Evolutionary conservation across 768 basidiomycete genomes (phyloP).

Genomic region (Sarcodon sp.): DNA sequence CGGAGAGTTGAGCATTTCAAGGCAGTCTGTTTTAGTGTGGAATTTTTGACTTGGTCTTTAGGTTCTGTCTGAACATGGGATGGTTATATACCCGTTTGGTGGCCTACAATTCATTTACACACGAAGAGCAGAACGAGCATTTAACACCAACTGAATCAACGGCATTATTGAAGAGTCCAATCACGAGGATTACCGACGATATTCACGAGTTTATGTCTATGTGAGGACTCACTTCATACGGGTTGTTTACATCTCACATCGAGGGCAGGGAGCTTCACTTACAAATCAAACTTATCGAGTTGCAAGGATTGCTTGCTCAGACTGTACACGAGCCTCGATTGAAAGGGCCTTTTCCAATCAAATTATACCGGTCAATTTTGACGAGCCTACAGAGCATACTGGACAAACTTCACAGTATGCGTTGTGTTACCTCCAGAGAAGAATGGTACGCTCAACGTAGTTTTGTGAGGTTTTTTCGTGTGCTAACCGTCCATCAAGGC

Average conservation of each 20-base stretch:
- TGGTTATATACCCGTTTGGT: slow-evolving; percentile 93
- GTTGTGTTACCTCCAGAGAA: slow-evolving; percentile 91
- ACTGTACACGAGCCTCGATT: slow-evolving; percentile 88
- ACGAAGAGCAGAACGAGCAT: slow-evolving; percentile 22
- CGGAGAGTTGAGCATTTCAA: slow-evolving; percentile 48
- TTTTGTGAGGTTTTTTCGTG: slow-evolving; percentile 5
- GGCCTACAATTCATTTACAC: slow-evolving; percentile 68
- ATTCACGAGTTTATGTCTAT: slow-evolving; percentile 88
- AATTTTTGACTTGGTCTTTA: slow-evolving; percentile 16
- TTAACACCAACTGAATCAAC: slow-evolving; percentile 14
- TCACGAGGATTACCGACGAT: slow-evolving; percentile 41
- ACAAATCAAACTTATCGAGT: slow-evolving; percentile 79
- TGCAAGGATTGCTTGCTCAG: slow-evolving; percentile 77
- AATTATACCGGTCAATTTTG: slow-evolving; percentile 73
- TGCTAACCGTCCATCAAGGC: slow-evolving; percentile 28
- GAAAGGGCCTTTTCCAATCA: slow-evolving; percentile 89
- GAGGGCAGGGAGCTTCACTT: slow-evolving; percentile 79
- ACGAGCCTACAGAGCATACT: slow-evolving; percentile 76
- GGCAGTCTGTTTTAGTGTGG: background rate
- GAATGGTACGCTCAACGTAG: slow-evolving; percentile 54
- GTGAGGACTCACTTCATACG: slow-evolving; percentile 28
- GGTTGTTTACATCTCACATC: background rate
- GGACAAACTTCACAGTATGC: slow-evolving; percentile 88
- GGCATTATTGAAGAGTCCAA: slow-evolving; percentile 19
- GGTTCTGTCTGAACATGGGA: slow-evolving; percentile 87